Percentiles rank a stretch among this genome's conserved stretches.
These are phyloP conservation scores for Chlorencoelia australis DNA, from an alignment of 2,329 filamentous ascomycete species.

Conservation along the genomic window DNA sequence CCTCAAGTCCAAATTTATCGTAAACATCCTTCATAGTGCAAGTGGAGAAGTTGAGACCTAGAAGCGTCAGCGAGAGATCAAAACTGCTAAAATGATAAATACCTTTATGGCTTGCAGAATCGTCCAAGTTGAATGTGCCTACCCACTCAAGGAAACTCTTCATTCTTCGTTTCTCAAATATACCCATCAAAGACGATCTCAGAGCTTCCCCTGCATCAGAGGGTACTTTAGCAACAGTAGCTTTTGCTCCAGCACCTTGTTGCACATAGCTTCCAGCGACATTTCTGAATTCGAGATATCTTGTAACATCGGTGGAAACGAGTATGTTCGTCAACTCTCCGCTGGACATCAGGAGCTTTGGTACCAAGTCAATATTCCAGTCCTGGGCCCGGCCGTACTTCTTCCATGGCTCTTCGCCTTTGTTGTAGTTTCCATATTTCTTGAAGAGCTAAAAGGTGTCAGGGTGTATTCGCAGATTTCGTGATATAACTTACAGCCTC, in stretches of 20 bases:
- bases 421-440: slow-evolving; percentile 76
- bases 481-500: slow-evolving; percentile 57
- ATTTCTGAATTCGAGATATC: slow-evolving; percentile 87
- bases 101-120: slow-evolving; percentile 87
- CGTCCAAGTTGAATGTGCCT: slow-evolving; percentile 71
- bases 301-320: slow-evolving; percentile 85
- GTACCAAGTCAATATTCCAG: slow-evolving; percentile 98
- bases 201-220: slow-evolving; percentile 86
- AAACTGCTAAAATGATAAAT: slow-evolving; percentile 10
- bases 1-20: slow-evolving; percentile 91
- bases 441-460: slow-evolving; percentile 69
- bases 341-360: slow-evolving; percentile 97
- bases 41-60: slow-evolving; percentile 68
- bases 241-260: slow-evolving; percentile 71
- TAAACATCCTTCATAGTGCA: slow-evolving; percentile 98
- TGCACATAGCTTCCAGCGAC: slow-evolving; percentile 96
- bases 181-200: slow-evolving; percentile 86
- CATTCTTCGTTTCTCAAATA: slow-evolving; percentile 95
- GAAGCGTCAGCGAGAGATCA: slow-evolving; percentile 15
- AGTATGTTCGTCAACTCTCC: slow-evolving; percentile 98
- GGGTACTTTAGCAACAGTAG: slow-evolving; percentile 92
- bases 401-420: slow-evolving; percentile 89
- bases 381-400: slow-evolving; percentile 94
- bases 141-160: slow-evolving; percentile 97
- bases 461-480: slow-evolving; percentile 18